Base-by-base conservation (phyloP, 352 stramenopile species). In the Elongisporangium senticosum region DNA sequence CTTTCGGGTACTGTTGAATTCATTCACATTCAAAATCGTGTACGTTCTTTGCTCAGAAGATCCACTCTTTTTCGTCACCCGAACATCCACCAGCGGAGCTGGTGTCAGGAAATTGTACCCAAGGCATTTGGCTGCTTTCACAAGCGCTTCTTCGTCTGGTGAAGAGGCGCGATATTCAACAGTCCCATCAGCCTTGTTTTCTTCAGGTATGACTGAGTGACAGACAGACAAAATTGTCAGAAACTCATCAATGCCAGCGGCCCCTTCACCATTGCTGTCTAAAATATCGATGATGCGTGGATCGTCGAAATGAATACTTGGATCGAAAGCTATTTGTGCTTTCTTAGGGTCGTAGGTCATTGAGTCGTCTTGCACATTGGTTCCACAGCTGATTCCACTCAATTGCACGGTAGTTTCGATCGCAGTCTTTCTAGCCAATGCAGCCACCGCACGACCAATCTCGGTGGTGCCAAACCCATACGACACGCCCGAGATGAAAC, bases 1-100 rank as follows among this genome's bases (percentile, higher is more conserved):
- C 76, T 99, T 99, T 24, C 97, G 83, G 26, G 96, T 91, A 60
- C 88, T 98, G 55, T 87, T 90, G 65, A 94, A 94, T 54, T 94
- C 83, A 62, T 88, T 88, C 48, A 94, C 83, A 37, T 91, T 87
- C 56, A 94, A 61, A 15, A 94, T 74, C 23, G 68, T 79, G 62
- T 88, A 93, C 53, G 64, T 71, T 3, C 73, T 63, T 4, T 72
- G 55, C 7, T 20, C 33, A 8, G 65, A 63, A 6, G 20, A 33
- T 6, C 66, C 68, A 15, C 62, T 73, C 53, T 83, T 90, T 14
- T 62, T 78, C 4, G 72, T 87, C 21, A 89, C 65, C 14, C 71
- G 57, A 8, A 88, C 68, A 14, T 87, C 67, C 5, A 81, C 62
- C 10, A 87, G 64, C 0, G 83, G 77, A 8, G 80, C 76, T 11